A percentile compares a stretch with the other conserved stretches of the same genome.
Conservation (phyloP, 768 basidiomycete species). For the Lentinus brumalis region DNA sequence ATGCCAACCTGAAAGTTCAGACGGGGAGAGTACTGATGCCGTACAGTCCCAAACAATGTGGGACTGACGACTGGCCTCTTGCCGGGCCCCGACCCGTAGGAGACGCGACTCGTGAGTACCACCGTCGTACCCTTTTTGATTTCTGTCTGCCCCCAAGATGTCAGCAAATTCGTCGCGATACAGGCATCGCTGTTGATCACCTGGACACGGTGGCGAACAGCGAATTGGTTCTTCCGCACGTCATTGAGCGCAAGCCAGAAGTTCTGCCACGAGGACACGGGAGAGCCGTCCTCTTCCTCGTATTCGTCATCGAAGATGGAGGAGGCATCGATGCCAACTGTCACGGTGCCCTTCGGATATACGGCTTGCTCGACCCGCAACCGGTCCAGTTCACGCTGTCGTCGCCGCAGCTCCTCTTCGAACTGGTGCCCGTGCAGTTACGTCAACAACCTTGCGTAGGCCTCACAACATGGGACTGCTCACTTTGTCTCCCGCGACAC, state of each 20-base stretch:
- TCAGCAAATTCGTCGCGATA: not conserved
- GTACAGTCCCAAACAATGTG: conserved; percentile 65
- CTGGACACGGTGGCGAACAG: conserved; percentile 46
- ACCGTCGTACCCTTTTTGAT: conserved; percentile 49
- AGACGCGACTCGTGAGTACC: conserved; percentile 38
- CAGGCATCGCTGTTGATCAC: conserved; percentile 30
- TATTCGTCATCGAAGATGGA: conserved; percentile 43
- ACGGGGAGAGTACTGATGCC: conserved; percentile 76
- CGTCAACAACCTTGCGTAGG: conserved; percentile 3
- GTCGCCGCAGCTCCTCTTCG: conserved; percentile 42
- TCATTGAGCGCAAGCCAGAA: conserved; percentile 8
- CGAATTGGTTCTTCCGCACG: conserved; percentile 28
- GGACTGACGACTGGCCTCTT: conserved; percentile 2
- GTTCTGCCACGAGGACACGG: conserved; percentile 12
- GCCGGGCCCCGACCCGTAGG: conserved; percentile 21
- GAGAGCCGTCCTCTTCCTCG: conserved; percentile 31
- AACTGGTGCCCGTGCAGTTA: conserved; percentile 39
- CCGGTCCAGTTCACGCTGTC: conserved; percentile 41
- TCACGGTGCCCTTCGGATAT: conserved; percentile 47
- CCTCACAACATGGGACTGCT: not conserved
- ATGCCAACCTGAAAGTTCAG: conserved; percentile 40
- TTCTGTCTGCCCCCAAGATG: conserved; percentile 42
- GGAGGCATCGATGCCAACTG: conserved; percentile 50
- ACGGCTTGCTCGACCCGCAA: conserved; percentile 42
- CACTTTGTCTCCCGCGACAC: conserved; percentile 15